Evolutionary conservation across 164 flowering plant species (phyloP), one percentile per base, ranked within the genome.

Genomic region (Litsea cubeba): DNA sequence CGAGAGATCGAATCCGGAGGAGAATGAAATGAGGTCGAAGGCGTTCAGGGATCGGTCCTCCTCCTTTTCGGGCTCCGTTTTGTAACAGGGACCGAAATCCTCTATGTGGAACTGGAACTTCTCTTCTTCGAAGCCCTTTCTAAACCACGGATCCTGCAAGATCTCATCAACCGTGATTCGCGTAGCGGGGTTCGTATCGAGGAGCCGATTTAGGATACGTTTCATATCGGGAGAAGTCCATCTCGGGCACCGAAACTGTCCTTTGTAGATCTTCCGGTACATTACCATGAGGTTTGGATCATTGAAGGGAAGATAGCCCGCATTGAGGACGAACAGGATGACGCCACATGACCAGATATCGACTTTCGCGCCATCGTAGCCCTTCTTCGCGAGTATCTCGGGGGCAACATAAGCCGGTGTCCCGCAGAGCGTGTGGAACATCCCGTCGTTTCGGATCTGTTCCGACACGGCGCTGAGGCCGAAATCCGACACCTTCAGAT

Each of bases 361-460:
- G 15, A 84, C 83, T 72, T 84, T 86, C 0, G 88, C 85, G 0
- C 91, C 91, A 26, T 84, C 85, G 78, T 90, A 90, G 22, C 94
- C 94, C 71, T 86, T 87, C 80, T 87, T 90, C 7, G 84, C 83
- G 2, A 88, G 83, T 25, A 90, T 78, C 76, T 90, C 94, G 10
- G 94, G 94, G 0, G 94, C 91, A 26, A 90, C 93, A 71, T 89
- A 89, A 1, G 93, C 91, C 2, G 91, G 93, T 1, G 91, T 90
- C 0, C 94, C 91, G 81, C 95, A 90, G 3, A 88, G 76, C 1
- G 95, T 90, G 77, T 89, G 93, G n/a, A 90, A 78, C 65, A 88
- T 50, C 0, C 86, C 91, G 76, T 87, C 92, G 72, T 85, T 65
- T 14, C 78, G 82, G 76, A 74, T 75, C 82, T 85, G 88, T 0